A percentile compares a stretch with the other conserved stretches of the same genome.
These are phyloP conservation scores for Mariannaea sp. DNA, from an alignment of 2,329 filamentous ascomycete genomes.

Conservation along the genomic window DNA sequence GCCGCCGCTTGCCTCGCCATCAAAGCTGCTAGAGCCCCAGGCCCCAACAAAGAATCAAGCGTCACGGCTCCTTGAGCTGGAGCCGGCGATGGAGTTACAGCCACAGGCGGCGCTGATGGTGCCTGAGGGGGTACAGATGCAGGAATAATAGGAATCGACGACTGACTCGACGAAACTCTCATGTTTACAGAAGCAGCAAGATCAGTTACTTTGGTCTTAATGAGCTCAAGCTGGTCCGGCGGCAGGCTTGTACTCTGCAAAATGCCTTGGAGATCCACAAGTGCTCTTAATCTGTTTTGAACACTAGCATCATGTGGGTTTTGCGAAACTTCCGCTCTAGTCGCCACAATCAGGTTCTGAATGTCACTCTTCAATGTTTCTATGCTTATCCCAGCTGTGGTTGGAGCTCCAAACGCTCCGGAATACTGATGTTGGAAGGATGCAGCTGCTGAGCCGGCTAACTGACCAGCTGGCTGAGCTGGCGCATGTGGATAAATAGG, in stretches of 20 bases:
- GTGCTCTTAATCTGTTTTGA: slow-evolving; percentile 79
- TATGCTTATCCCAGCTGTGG: slow-evolving; percentile 61
- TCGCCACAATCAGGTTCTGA: slow-evolving; percentile 73
- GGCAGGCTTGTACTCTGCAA: slow-evolving; percentile 78
- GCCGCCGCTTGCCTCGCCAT: slow-evolving; percentile 59
- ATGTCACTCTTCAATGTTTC: slow-evolving; percentile 84
- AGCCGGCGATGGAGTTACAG: slow-evolving; percentile 41
- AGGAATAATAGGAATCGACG: slow-evolving; percentile 47
- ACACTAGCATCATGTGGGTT: slow-evolving; percentile 77
- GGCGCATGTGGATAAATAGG: slow-evolving; percentile 46
- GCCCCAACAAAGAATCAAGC: slow-evolving; percentile 63
- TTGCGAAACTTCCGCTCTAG: slow-evolving; percentile 74
- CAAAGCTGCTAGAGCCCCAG: slow-evolving; percentile 63
- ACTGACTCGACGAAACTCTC: slow-evolving; percentile 53
- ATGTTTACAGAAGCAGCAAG: slow-evolving; percentile 66
- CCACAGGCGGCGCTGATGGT: slow-evolving; percentile 42
- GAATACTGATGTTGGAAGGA: slow-evolving; percentile 50
- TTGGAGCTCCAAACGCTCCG: slow-evolving; percentile 45
- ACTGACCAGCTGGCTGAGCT: slow-evolving; percentile 46
- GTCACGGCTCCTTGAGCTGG: slow-evolving; percentile 48
- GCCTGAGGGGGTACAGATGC: slow-evolving; percentile 40
- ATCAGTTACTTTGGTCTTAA: slow-evolving; percentile 83
- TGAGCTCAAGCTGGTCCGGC: slow-evolving; percentile 79
- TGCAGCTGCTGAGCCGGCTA: slow-evolving; percentile 41
- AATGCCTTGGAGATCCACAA: slow-evolving; percentile 77